Base-by-base conservation (phyloP, 2,329 filamentous ascomycete species). In the Teratosphaeria nubilosa region DNA sequence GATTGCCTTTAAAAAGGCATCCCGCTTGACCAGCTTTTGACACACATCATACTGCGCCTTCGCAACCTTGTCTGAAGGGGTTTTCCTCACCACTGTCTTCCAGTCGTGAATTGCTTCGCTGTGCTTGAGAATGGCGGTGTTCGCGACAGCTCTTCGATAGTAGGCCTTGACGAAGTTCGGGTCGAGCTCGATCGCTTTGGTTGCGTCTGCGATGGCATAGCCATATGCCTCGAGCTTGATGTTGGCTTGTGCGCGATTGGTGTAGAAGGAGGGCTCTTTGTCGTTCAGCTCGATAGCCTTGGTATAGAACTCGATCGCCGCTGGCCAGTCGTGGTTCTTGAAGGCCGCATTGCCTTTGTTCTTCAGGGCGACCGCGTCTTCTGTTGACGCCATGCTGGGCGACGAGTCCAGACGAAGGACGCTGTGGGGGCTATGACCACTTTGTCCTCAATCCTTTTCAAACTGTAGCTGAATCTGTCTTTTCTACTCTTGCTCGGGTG, bases 171-270 rank as follows among this genome's bases (percentile, higher is more conserved):
- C 82, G 72, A 96, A 90, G 69, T 85, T 83, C 16, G 90, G 84
- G 70, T 97, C 90, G 59, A 97, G 78, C 72, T 95, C 90, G 69
- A 97, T 86, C 16, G 94, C 94, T 74, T 89, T 95, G 56, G 88
- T 89, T 32, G 92, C 90, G 76, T 99, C 94, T 56, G 86, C 81
- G 67, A 97, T 87, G 25, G 94, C 91, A 76, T 92, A 95, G 45
- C 94, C 94, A 72, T 91, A 97, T 22, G 92, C 85, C 75, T 99
- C 94, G 45, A 92, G 86, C 77, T 96, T 97, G 74, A 99, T 92
- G 73, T 99, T 63, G 74, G 96, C 92, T 83, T 96, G 92, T 22
- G 94, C 94, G 72, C 94, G 83, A 77, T 99, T 99, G 68, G 90
- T 91, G 77, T 85, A 97, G 77, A 91, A 97, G 0, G 91, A 88